phyloP scores from a whole-genome alignment of 2,329 filamentous ascomycete genomes.

The Stagonosporopsis chrysanthemi region DNA sequence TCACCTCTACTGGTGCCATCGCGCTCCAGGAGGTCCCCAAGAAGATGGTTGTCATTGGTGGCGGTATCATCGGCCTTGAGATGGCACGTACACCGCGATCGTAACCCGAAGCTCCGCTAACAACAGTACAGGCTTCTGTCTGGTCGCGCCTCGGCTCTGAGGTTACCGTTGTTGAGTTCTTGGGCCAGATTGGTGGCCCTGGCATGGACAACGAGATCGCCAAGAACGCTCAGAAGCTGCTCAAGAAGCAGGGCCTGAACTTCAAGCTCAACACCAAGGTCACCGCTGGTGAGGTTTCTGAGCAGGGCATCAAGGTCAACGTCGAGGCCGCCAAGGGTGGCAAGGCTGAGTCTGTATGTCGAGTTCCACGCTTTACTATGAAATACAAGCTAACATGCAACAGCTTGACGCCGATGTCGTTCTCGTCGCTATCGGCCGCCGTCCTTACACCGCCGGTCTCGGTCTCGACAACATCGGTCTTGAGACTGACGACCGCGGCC shows the following conservation, averaged over 20 bases:
- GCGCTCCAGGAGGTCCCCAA: constrained; percentile 89
- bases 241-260: constrained; percentile 95
- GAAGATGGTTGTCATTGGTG: constrained; percentile 96
- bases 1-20: constrained; percentile 95
- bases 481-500: constrained; percentile 90
- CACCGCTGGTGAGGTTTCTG: constrained; percentile 78
- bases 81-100: constrained; percentile 68
- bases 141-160: constrained; percentile 94
- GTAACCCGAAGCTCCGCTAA: not conserved
- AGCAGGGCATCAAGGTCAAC: constrained; percentile 79
- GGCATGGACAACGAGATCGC: constrained; percentile 96
- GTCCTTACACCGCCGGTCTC: constrained; percentile 91
- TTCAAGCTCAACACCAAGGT: constrained; percentile 99
- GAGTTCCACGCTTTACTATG: not conserved
- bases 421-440: constrained; percentile 93
- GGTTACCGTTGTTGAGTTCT: constrained; percentile 96
- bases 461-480: constrained; percentile 93
- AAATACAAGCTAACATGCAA: constrained; percentile 26
- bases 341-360: constrained; percentile 84
- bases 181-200: constrained; percentile 94
- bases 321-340: constrained; percentile 95
- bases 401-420: constrained; percentile 94
- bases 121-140: constrained; percentile 70
- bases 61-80: constrained; percentile 97
- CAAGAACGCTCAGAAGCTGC: constrained; percentile 89